Percentiles rank a stretch among this genome's conserved stretches.
Conservation (phyloP, 352 stramenopile genomes). For the Phytophthora tentaculata region DNA sequence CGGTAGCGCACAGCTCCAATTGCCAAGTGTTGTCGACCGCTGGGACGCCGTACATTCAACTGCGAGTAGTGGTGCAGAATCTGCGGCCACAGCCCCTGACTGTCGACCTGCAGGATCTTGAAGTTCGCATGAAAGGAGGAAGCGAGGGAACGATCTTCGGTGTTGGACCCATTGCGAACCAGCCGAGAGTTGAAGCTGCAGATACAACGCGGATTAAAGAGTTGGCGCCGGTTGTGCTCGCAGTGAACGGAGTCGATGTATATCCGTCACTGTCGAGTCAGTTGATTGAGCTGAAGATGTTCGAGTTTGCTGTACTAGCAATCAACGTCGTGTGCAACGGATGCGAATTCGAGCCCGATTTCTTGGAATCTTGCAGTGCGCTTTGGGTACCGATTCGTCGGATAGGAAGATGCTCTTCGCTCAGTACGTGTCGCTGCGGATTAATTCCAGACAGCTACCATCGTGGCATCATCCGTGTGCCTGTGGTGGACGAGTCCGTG, state of each 20-base stretch:
- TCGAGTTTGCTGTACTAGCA: conserved; percentile 69
- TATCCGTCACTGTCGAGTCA: conserved; percentile 33
- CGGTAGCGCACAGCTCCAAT: conserved; percentile 70
- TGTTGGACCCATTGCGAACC: conserved; percentile 19
- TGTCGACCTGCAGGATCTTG: conserved; percentile 65
- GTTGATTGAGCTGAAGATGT: conserved; percentile 57
- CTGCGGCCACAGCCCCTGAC: conserved; percentile 56
- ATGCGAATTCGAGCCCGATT: conserved; percentile 82
- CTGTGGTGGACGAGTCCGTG: conserved; percentile 74
- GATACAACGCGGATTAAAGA: conserved; percentile 12
- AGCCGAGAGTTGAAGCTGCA: conserved; percentile 10
- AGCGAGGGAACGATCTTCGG: conserved; percentile 54
- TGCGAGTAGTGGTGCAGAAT: conserved; percentile 78
- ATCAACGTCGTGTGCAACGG: conserved; percentile 69
- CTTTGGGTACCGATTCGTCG: conserved; percentile 77
- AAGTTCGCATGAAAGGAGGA: conserved; percentile 77
- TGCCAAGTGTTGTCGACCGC: conserved; percentile 51
- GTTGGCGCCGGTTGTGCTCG: conserved; percentile 57
- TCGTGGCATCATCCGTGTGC: conserved; percentile 64
- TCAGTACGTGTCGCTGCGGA: conserved; percentile 68
- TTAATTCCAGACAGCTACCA: conserved; percentile 82
- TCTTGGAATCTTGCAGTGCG: conserved; percentile 67
- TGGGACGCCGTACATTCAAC: conserved; percentile 56
- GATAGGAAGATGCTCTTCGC: conserved; percentile 49
- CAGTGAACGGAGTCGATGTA: conserved; percentile 58